Base-by-base conservation (phyloP, 2,329 filamentous ascomycete species). In the Lojkania enalia region DNA sequence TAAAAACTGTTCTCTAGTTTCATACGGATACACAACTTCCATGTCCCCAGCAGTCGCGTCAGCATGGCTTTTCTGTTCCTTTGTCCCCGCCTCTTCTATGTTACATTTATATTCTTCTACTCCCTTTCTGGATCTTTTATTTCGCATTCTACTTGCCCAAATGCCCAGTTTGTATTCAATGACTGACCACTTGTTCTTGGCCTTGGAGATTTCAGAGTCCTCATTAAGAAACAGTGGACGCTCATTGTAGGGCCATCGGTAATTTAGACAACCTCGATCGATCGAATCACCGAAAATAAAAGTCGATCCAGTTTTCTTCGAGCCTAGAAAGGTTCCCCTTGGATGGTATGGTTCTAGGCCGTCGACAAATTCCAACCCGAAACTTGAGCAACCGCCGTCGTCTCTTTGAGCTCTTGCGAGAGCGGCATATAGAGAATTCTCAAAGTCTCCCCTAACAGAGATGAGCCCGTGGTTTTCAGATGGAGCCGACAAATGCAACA, bases 161-260 rank as follows among this genome's bases (percentile, higher is more conserved):
- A n/a, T n/a, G n/a, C n/a, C n/a, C n/a, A n/a, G n/a, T n/a, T n/a
- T n/a, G n/a, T n/a, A n/a, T n/a, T n/a, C n/a, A n/a, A n/a, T n/a
- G n/a, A n/a, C n/a, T n/a, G n/a, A n/a, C n/a, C n/a, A n/a, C n/a
- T n/a, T n/a, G n/a, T n/a, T n/a, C n/a, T n/a, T n/a, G n/a, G n/a
- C n/a, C n/a, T n/a, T n/a, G n/a, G n/a, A n/a, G n/a, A n/a, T n/a
- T n/a, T n/a, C n/a, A n/a, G n/a, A 7, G 14, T 25, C 19, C 14
- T 39, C 19, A 11, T 39, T 39, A 13, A 15, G 13, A 5, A 7
- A 15, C 5, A 39, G 20, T 9, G 36, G 27, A 27, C 27, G 27
- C 21, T 39, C 36, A 15, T 39, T 7, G 13, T 25, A 27, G 5
- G 36, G 36, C 36, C 36, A 39, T 5, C 36, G 36, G 20, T 39